Evolutionary conservation across 108 stramenopile species (phyloP).

Genomic region (Fistulifera solaris): DNA sequence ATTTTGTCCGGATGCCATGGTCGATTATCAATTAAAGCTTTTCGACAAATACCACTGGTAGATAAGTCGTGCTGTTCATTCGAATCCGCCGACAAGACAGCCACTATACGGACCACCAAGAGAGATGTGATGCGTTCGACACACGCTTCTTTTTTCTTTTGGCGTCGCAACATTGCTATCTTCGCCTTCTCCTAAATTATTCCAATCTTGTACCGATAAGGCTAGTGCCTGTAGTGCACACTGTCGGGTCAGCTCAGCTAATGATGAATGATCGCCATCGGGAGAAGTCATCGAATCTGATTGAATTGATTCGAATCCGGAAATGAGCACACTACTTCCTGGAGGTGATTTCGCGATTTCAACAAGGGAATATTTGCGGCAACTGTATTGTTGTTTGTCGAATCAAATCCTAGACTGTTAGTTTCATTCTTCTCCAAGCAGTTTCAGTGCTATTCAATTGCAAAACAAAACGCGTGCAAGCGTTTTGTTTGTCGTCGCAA

Average conservation of each 20-base stretch:
- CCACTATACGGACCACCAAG: conserved; percentile 32
- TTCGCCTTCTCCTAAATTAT: conserved; percentile 3
- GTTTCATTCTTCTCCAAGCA: too few species aligned
- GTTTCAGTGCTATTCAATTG: too few species aligned
- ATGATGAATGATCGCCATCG: too few species aligned
- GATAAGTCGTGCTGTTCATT: conserved; percentile 6
- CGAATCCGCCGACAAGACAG: conserved; percentile 15
- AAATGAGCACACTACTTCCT: too few species aligned
- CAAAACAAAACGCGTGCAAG: too few species aligned
- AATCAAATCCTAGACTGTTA: too few species aligned
- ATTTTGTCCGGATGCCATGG: conserved; percentile 4
- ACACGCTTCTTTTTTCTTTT: conserved; percentile 3
- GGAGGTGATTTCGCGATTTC: too few species aligned
- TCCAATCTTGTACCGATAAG: conserved; percentile 15
- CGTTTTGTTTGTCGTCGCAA: too few species aligned
- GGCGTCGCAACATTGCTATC: conserved; percentile 1
- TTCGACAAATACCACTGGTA: conserved; percentile 8
- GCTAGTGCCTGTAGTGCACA: conserved; percentile 13
- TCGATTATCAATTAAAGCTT: background rate
- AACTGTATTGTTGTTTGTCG: too few species aligned
- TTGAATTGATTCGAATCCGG: too few species aligned
- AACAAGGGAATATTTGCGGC: too few species aligned
- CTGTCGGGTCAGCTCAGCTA: background rate
- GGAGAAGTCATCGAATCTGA: too few species aligned
- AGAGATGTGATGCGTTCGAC: conserved; percentile 30